Evolutionary conservation across 1,139 yeast species (phyloP), one percentile per base, ranked within the genome.

Genomic region (Kurtzmaniella quercitrusa): DNA sequence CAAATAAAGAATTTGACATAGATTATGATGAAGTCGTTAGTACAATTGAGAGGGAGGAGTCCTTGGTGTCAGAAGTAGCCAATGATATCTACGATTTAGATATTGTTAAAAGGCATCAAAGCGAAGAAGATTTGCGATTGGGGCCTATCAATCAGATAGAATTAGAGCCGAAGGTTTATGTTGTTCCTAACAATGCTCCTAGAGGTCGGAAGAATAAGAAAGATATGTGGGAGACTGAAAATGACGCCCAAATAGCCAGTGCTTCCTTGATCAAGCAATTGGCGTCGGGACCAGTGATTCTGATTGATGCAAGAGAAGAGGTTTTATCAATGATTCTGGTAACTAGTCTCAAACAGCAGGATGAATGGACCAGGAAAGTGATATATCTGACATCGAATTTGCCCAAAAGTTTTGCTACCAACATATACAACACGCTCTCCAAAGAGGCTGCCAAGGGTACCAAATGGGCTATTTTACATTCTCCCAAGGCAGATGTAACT

Each of bases 291-390:
- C 89, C 96, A 0, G 77, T 91, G 0, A 70, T 89, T 39, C 76
- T 85, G 1, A 75, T 91, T 33, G 98, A 93, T 57, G 80, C 79
- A 1, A 75, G 85, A 47, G 96, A 89, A 53, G 97, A 89, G 51
- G 86, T 87, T 1, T 58, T 91, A 46, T 94, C 88, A 39, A 87
- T 89, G 74, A 87, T 91, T 38, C 72, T 84, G 27, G 76, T 84
- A 1, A 84, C 95, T 0, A 83, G 95, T 0, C 73, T 91, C 17
- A 74, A 75, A 37, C 89, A 82, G 50, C 83, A 81, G 36, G 97
- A 91, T 48, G 96, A 90, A 72, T 91, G 97, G 96, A 68, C 82
- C 39, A 71, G 95, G 52, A 85, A 87, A 53, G 90, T 90, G 2
- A 86, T 90, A 10, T 89, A 90, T 36, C 76, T 83, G 1, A 57